Base-by-base conservation (phyloP, 371 early-diverging fungal species). In the Blakeslea trispora region DNA sequence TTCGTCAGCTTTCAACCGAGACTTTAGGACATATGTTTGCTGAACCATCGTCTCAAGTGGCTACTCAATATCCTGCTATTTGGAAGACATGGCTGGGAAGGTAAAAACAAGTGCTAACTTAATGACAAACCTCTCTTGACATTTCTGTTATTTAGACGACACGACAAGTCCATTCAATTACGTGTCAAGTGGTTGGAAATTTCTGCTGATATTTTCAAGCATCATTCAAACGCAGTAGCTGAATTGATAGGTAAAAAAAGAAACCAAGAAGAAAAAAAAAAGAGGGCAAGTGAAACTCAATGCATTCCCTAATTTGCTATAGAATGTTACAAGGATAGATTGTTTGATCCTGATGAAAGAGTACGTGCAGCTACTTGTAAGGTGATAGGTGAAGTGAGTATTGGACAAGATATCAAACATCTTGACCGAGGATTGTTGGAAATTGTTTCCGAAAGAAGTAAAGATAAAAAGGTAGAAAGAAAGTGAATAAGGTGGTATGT, bases 271-370 rank as follows among this genome's bases (percentile, higher is more conserved):
- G n/a, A n/a, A n/a, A n/a, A n/a, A n/a, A n/a, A n/a, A n/a, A n/a
- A n/a, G n/a, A n/a, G n/a, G n/a, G n/a, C n/a, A n/a, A n/a, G n/a
- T n/a, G n/a, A n/a, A n/a, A n/a, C n/a, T n/a, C n/a, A n/a, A n/a
- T n/a, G n/a, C n/a, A n/a, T n/a, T n/a, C n/a, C n/a, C n/a, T 39
- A 44, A 21, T 51, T 41, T 37, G 34, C 31, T 4, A 22, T 57
- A 62, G 89, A 76, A 6, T 74, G 80, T 5, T 64, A 95, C n/a
- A 81, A 71, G 22, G 82, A 85, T 45, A 93, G 91, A 64, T 61
- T 94, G 19, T 64, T 82, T 14, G 98, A 98, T 68, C 91, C 93
- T 0, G 97, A 98, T 52, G 97, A 98, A 32, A 92, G 91, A 61
- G 95, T 98, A 10, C 90, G 98, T 6, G 66, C 83, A 22, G 81